Base-by-base conservation (phyloP, 257 asterid genomes). In the Craterostigma plantagineum region DNA sequence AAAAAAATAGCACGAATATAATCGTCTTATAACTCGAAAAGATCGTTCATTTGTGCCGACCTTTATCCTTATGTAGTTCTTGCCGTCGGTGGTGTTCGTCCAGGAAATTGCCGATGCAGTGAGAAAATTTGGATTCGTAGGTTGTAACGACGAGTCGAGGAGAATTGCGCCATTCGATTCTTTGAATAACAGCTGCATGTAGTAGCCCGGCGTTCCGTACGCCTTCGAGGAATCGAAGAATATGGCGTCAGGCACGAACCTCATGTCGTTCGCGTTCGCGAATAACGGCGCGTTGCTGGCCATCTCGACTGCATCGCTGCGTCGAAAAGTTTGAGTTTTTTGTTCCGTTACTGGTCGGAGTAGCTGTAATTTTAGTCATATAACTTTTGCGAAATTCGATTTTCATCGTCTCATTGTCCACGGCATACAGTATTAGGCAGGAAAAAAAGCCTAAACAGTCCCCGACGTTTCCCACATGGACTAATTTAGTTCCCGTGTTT, bases 261-360 rank as follows among this genome's bases (percentile, higher is more conserved):
- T 72, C 61, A 68, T 45, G 55, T 82, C 82, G 14, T 82, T 68
- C 50, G 36, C 72, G 61, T 82, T 82, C 66, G 72, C 91, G 30
- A 82, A 87, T 35, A 87, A 59, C 48, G 95, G 98, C 5, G 95
- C 98, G 42, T 68, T 79, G 57, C 98, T 87, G 14, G 95, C 95
- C 92, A 87, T 79, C 54, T 76, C 79, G 43, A 82, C 80, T 14
- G 49, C 65, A 43, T 79, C 91, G 14, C 98, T 87, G 76, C 30
- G 30, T 2, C 30, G 30, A 6, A 23, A 23, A 6, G 30, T 23
- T 23, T 6, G 30, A 23, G n/a, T 23, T 23, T 23, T 23, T 23
- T 23, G 6, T 23, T 23, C 6, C n/a, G n/a, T n/a, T n/a, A n/a
- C n/a, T n/a, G n/a, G n/a, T n/a, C n/a, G n/a, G n/a, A n/a, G n/a